Base-by-base conservation (phyloP, 768 basidiomycete genomes). In the Lactifluus pinguis region DNA sequence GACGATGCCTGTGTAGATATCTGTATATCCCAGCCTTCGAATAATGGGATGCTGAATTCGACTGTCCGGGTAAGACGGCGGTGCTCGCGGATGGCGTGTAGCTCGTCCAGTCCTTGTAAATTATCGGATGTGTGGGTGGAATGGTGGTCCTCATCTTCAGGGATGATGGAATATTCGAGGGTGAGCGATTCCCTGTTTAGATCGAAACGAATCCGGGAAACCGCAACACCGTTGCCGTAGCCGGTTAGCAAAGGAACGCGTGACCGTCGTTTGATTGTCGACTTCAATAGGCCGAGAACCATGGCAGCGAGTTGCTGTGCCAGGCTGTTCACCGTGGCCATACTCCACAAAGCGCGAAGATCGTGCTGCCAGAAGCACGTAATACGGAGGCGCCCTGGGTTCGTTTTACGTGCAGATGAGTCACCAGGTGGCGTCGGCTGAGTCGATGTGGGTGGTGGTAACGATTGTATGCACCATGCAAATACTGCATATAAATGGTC, bases 301-400 rank as follows among this genome's bases (percentile, higher is more conserved):
- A 95, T 91, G 6, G 87, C 84, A n/a, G 86, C 86, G 2, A 98
- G 79, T 66, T 95, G 92, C 65, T 92, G 89, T 9, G 82, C 79
- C 10, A 92, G 68, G 34, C 82, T 79, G 15, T 82, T 76, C 1
- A 82, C 78, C 0, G 85, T 80, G 7, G 84, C 85, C 53, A 93
- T 80, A 42, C 84, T 89, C 92, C 92, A 95, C 42, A 91, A 71
- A 0, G 91, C 82, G 64, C 89, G 88, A 32, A 95, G 81, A 74
- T 97, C 91, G 71, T 95, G 94, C 69, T 95, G 91, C 90, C 92
- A 95, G 70, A 95, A 94, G 69, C 91, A 95, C 1, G 90, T 93
- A 63, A 95, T 82, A 41, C 91, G 85, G 30, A 92, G 70, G 62
- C 80, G 76, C n/a, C 66, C 59, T n/a, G 66, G 25, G 57, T 64